A percentile compares a stretch with the other conserved stretches of the same genome.
phyloP scores from a whole-genome alignment of 2,329 filamentous ascomycete species.

The Aspergillus brunneoviolaceus region DNA sequence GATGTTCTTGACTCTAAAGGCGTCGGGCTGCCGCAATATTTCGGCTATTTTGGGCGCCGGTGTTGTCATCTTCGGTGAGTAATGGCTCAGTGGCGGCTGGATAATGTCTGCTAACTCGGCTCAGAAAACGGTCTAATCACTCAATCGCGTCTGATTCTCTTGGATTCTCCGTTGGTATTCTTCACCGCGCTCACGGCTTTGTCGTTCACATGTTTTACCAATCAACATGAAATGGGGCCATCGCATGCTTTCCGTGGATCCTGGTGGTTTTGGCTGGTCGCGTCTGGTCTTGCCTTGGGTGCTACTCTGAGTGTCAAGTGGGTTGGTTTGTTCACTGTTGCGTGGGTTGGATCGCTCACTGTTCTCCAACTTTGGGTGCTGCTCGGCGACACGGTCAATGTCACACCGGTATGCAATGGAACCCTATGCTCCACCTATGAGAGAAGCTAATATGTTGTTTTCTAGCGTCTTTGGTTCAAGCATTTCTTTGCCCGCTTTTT shows the following conservation, averaged over 20 bases:
- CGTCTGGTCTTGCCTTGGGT: constrained; percentile 83
- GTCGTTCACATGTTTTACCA: constrained; percentile 88
- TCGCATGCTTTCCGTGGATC: constrained; percentile 79
- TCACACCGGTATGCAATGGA: constrained; percentile 63
- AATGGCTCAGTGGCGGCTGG: neutral
- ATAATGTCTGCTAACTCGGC: constrained; percentile 13
- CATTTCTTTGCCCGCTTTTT: constrained; percentile 89
- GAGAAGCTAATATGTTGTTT: constrained; percentile 23
- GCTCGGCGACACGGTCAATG: constrained; percentile 81
- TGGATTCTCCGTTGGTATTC: constrained; percentile 91
- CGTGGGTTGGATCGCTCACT: constrained; percentile 92
- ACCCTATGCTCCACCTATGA: neutral
- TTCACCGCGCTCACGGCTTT: constrained; percentile 91
- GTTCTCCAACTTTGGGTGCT: constrained; percentile 92
- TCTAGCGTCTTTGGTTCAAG: constrained; percentile 78
- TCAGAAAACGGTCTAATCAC: constrained; percentile 92
- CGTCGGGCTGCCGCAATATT: constrained; percentile 80
- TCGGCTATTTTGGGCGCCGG: constrained; percentile 80
- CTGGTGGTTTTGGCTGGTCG: constrained; percentile 98
- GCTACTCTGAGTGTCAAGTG: constrained; percentile 96
- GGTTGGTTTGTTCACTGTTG: constrained; percentile 98
- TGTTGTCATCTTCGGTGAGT: constrained; percentile 82
- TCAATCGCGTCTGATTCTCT: constrained; percentile 90
- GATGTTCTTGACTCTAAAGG: constrained; percentile 94
- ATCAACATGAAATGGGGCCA: constrained; percentile 93